Evolutionary conservation across 305 asterid genomes (phyloP).

Genomic region (Solanum aculeatissimum): DNA sequence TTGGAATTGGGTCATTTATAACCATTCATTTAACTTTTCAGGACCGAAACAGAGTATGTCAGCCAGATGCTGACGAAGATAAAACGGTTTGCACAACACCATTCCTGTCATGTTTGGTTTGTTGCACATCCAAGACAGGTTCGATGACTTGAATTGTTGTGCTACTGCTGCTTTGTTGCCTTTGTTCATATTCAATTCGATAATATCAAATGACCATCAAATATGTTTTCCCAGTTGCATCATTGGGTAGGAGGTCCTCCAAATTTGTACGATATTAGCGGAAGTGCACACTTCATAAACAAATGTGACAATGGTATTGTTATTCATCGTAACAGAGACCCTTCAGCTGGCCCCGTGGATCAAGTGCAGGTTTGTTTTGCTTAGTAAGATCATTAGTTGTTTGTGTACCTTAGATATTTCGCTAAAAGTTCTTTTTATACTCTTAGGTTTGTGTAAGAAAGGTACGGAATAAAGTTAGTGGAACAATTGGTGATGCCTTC

Average conservation of each 20-base stretch:
- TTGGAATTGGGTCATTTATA: background rate
- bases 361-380: conserved; percentile 57
- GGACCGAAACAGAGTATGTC: conserved; percentile 96
- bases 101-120: conserved; percentile 95
- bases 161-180: background rate
- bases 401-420: background rate
- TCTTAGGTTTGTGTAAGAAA: conserved; percentile 80
- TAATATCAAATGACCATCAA: conserved; percentile 2
- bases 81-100: conserved; percentile 95
- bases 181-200: background rate
- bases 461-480: conserved; percentile 87
- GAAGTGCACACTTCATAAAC: conserved; percentile 96
- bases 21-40: conserved; percentile 10
- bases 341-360: conserved; percentile 73
- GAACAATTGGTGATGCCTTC: conserved; percentile 81
- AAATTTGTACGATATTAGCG: conserved; percentile 85
- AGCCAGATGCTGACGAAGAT: conserved; percentile 92
- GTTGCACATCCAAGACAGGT: conserved; percentile 99
- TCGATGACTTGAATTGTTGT: background rate
- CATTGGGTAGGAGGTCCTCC: conserved; percentile 89
- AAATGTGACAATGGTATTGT: conserved; percentile 96
- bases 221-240: conserved; percentile 44
- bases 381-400: background rate
- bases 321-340: conserved; percentile 85
- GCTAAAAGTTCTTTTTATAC: background rate